These are phyloP conservation scores for Biscutella laevigata DNA, from an alignment of 441 rosid genomes.

Conservation along the genomic window DNA sequence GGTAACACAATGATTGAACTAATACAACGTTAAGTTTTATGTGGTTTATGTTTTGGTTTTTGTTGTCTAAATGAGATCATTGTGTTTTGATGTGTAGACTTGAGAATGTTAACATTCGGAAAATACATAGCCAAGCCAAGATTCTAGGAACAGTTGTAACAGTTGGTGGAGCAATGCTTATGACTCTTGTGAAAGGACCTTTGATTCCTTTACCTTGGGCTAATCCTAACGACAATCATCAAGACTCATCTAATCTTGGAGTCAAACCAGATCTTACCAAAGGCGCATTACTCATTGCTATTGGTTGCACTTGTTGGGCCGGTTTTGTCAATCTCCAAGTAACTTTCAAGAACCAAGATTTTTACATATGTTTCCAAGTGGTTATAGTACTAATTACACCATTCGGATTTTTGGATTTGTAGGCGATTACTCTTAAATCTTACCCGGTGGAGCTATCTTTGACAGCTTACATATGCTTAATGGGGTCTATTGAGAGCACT, in stretches of 20 bases:
- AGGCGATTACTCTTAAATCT: slow-evolving; percentile 42
- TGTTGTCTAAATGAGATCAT: background rate
- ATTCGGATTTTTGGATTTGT: background rate
- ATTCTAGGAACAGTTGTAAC: slow-evolving; percentile 50
- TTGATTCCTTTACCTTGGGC: slow-evolving; percentile 49
- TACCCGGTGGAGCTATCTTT: slow-evolving; percentile 40
- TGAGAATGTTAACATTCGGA: slow-evolving; percentile 43
- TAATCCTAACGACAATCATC: slow-evolving; percentile 15
- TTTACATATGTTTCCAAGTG: background rate
- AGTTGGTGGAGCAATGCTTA: slow-evolving; percentile 61
- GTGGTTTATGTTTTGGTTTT: background rate
- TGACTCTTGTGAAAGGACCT: slow-evolving; percentile 52
- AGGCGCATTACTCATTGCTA: slow-evolving; percentile 39
- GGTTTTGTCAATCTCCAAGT: slow-evolving; percentile 50
- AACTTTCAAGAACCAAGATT: slow-evolving; percentile 6
- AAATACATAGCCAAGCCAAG: slow-evolving; percentile 49
- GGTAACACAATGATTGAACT: too few relatives aligned
- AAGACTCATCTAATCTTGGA: slow-evolving; percentile 15
- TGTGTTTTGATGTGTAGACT: slow-evolving; percentile 26
- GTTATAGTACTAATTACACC: background rate
- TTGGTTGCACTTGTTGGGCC: slow-evolving; percentile 48
- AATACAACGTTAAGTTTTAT: too few relatives aligned
- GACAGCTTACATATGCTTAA: slow-evolving; percentile 34
- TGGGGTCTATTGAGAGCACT: slow-evolving; percentile 33
- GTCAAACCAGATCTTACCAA: slow-evolving; percentile 31